Percentiles rank a stretch among this genome's conserved stretches.
Conservation (phyloP, 257 asterid species). For the Nicotiana paniculata region DNA sequence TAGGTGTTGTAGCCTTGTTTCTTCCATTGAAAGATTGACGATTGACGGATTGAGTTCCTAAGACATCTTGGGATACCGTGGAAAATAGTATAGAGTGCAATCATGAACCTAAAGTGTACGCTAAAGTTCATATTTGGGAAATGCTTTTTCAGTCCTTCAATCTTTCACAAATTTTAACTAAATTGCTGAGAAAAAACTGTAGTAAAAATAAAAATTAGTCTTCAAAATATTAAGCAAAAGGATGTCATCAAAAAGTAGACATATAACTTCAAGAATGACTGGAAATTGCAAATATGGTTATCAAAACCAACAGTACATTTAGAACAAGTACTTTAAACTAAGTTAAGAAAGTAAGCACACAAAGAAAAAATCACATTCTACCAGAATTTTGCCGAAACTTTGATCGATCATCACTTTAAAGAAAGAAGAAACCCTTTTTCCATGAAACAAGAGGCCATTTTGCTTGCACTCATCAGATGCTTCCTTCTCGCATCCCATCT, state of each 20-base stretch:
- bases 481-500: background rate
- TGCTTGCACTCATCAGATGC: conserved; percentile 12
- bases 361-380: background rate
- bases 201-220: background rate
- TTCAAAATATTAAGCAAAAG: background rate
- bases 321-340: background rate
- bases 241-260: background rate
- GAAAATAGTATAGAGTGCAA: background rate
- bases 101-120: background rate
- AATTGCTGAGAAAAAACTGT: background rate
- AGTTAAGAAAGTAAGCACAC: background rate
- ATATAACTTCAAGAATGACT: background rate
- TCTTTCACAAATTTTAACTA: background rate
- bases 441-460: conserved; percentile 14
- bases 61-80: background rate
- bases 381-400: conserved; percentile 19
- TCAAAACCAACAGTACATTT: background rate
- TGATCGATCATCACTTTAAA: conserved; percentile 26
- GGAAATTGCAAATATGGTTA: background rate
- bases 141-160: background rate
- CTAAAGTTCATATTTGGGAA: background rate
- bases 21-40: background rate
- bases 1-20: background rate
- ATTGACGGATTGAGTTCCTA: background rate
- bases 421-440: conserved; percentile 15